Conservation (phyloP, 441 rosid genomes). For the Euphorbia celastroides region DNA sequence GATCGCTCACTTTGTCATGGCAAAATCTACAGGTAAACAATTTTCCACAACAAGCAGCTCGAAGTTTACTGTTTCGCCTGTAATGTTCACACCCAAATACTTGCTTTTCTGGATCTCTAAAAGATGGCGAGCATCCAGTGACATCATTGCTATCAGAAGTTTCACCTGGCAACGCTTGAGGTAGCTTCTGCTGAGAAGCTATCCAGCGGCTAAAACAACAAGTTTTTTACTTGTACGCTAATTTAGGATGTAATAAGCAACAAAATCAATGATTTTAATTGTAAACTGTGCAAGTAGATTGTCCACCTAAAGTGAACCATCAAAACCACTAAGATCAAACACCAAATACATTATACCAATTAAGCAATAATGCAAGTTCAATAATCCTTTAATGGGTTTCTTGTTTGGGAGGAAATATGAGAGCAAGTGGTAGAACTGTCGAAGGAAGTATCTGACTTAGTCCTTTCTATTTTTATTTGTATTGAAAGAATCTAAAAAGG, state of each 20-base stretch:
- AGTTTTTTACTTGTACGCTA: slow-evolving; percentile 11
- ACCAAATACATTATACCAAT: not conserved
- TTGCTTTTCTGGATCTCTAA: slow-evolving; percentile 51
- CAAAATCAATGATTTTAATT: not conserved
- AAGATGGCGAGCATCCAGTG: slow-evolving; percentile 54
- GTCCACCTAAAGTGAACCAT: not conserved
- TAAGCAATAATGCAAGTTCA: not conserved
- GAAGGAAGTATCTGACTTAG: too few relatives aligned
- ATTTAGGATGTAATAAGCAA: not conserved
- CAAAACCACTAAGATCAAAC: not conserved
- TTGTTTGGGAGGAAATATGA: not conserved
- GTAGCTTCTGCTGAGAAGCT: slow-evolving; percentile 58
- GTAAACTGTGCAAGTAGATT: not conserved
- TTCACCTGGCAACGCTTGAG: slow-evolving; percentile 36
- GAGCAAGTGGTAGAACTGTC: not conserved
- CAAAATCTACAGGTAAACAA: slow-evolving; percentile 75
- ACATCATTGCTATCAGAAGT: slow-evolving; percentile 40
- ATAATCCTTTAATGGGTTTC: not conserved
- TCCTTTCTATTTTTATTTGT: not conserved
- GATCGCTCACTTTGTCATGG: slow-evolving; percentile 88
- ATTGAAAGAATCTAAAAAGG: not conserved
- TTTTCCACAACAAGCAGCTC: slow-evolving; percentile 77
- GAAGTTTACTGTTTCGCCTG: slow-evolving; percentile 78
- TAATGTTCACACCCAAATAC: slow-evolving; percentile 81
- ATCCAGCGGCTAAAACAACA: slow-evolving; percentile 66